Evolutionary conservation across 805 yeast genomes (phyloP).

Genomic region (Phaffomyces antillensis): DNA sequence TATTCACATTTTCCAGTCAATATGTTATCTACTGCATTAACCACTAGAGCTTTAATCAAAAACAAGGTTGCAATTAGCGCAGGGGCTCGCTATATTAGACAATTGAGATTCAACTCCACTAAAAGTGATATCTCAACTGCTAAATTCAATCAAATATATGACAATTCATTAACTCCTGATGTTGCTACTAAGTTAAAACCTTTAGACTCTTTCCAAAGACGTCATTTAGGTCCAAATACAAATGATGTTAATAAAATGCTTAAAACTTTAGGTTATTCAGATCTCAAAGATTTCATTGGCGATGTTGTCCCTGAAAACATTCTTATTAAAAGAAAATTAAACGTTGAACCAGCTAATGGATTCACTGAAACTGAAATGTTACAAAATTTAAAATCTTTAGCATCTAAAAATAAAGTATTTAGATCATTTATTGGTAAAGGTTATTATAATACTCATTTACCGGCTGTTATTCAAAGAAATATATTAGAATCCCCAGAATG

Average conservation of each 20-base stretch:
- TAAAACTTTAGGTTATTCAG: slow-evolving; percentile 50
- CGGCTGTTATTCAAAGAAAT: slow-evolving; percentile 91
- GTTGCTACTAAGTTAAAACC: slow-evolving; percentile 24
- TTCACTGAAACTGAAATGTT: slow-evolving; percentile 78
- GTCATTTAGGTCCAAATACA: slow-evolving; percentile 84
- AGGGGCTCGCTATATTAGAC: background rate
- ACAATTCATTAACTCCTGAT: slow-evolving; percentile 26
- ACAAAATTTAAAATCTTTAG: slow-evolving; percentile 57
- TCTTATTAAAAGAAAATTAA: slow-evolving; percentile 57
- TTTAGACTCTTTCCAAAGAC: slow-evolving; percentile 79
- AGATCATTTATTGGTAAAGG: slow-evolving; percentile 89
- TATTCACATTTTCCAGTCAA: background rate
- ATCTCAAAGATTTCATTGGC: slow-evolving; percentile 62
- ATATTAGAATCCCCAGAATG: slow-evolving; percentile 91
- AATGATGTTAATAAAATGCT: slow-evolving; percentile 62
- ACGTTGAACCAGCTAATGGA: slow-evolving; percentile 65
- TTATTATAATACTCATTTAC: slow-evolving; percentile 82
- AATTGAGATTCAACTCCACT: slow-evolving; percentile 12
- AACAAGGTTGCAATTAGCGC: too few relatives aligned
- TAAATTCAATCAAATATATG: slow-evolving; percentile 40
- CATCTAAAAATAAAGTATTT: slow-evolving; percentile 64
- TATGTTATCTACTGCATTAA: too few relatives aligned
- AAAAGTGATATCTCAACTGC: slow-evolving; percentile 51
- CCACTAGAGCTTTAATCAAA: too few relatives aligned
- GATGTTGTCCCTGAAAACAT: slow-evolving; percentile 75